Base-by-base conservation (phyloP, 192 early-diverging fungal species). In the Umbelopsis ramanniana region DNA sequence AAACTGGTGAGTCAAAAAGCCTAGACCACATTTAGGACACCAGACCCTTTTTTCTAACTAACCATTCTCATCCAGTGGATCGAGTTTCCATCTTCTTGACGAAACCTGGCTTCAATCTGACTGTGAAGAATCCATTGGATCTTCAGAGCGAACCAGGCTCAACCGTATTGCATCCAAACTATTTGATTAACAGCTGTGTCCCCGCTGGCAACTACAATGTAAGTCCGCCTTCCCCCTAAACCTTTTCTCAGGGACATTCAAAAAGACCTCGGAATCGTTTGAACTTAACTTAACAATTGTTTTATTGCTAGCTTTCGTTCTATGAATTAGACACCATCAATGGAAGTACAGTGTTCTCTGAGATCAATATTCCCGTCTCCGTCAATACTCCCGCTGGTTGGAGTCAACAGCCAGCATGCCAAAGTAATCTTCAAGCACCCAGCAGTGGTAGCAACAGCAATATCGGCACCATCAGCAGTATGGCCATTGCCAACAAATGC, bases 111-210 rank as follows among this genome's bases (percentile, higher is more conserved):
- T 46, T 70, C 48, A 70, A 70, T 40, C 8, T 70, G 23, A 70
- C 69, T 0, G 48, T 70, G n/a, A 17, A 37, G 15, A 70, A 70
- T 8, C 69, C 69, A 12, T 22, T 70, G 8, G 46, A 70, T 33
- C 48, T 70, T 6, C 26, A n/a, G 8, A 70, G 69, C 47, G 69
- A 70, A 33, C 69, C 69, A 17, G 47, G 45, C 3, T 70, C 69
- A 35, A 70, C 69, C 9, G 69, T 70, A 21, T n/a, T 70, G 50
- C 69, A 70, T 17, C 69, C 69, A 1, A 70, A 70, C 26, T 70
- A 45, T 19, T 5, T 70, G 15, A 33, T 70, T n/a, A 37, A 37
- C 22, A 21, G 50, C 26, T 70, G 69, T 52, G 69, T 70, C 24
- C 38, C 69, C 21, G 69, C 69, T 11, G 69, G 69, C 26, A 38